These are phyloP conservation scores for Mucor indicus DNA, from an alignment of 371 early-diverging fungal species.

Conservation along the genomic window DNA sequence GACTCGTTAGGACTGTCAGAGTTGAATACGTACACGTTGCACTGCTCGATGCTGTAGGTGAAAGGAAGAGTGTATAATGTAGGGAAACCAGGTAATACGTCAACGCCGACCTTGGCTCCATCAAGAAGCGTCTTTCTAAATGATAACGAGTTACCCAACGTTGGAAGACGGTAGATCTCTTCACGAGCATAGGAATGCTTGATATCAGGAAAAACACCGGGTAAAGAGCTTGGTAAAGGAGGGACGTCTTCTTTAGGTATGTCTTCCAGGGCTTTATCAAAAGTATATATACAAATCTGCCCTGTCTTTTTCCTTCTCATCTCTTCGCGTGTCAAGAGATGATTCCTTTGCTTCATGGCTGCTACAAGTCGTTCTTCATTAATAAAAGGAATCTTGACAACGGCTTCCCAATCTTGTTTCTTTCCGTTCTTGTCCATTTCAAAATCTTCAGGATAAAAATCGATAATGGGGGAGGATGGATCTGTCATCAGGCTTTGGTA, in stretches of 20 bases:
- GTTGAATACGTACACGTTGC: conserved; percentile 85
- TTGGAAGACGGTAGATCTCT: conserved; percentile 52
- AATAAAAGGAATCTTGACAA: conserved; percentile 95
- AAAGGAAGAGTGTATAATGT: conserved; percentile 77
- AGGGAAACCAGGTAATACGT: conserved; percentile 87
- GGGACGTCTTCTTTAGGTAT: conserved; percentile 16
- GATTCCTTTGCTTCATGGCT: conserved; percentile 74
- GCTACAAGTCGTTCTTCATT: conserved; percentile 80
- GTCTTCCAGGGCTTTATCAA: conserved; percentile 44
- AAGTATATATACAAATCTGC: conserved; percentile 60
- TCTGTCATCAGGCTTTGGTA: conserved; percentile 87
- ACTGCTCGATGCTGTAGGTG: conserved; percentile 62
- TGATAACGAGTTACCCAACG: conserved; percentile 17
- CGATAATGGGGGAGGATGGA: conserved; percentile 79
- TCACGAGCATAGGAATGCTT: conserved; percentile 53
- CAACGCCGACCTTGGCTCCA: conserved; percentile 67
- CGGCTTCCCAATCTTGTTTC: conserved; percentile 97
- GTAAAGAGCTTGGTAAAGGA: conserved; percentile 63
- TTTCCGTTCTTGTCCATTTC: conserved; percentile 98
- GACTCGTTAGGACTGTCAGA: conserved; percentile 79
- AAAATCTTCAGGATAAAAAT: conserved; percentile 93
- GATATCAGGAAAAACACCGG: conserved; percentile 70
- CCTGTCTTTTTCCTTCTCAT: conserved; percentile 68
- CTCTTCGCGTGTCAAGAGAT: conserved; percentile 67
- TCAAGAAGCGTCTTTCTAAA: conserved; percentile 64